Base-by-base conservation (phyloP, 345 rosid genomes). In the Alliaria petiolata region DNA sequence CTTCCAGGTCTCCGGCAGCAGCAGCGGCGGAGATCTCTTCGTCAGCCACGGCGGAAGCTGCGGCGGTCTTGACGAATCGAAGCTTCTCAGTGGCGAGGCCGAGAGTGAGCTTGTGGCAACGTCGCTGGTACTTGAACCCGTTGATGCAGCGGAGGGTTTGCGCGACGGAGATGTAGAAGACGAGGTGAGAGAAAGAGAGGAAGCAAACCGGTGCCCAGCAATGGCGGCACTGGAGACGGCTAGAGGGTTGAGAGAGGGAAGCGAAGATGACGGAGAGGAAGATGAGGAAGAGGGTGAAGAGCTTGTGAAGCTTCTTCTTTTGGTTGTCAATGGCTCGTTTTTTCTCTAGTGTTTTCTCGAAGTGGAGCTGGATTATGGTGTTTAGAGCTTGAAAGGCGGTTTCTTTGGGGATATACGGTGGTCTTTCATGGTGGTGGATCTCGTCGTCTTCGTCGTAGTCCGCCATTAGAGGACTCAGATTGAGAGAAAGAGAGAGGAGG, bases 281-380 rank as follows among this genome's bases (percentile, higher is more conserved):
- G 82, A 95, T 76, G 87, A 95, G 88, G 90, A 95, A 95, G 81
- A 89, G 87, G 52, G 81, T 89, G 82, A 91, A 89, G 7, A 83
- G 91, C 77, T 88, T 91, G 85, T 91, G 92, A 31, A 95, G 97
- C 52, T 91, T 85, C 82, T 93, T 91, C 90, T 93, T 93, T 55
- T 93, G 99, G 52, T 84, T 86, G 88, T 95, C 99, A 25, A 95
- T 91, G 54, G 99, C 89, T 62, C 93, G 80, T 58, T 91, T 95
- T 65, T 91, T 95, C 77, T 95, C 99, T 0, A 95, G 86, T 76
- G 99, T 95, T 57, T 95, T 95, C 84, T 91, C 99, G 63, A 95
- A 95, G 31, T 95, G 99, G 80, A 91, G 97, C 63, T 91, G 97
- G 85, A 95, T 91, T 58, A 91, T 88, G 1, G 96, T 88, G 93